A percentile compares a stretch with the other conserved stretches of the same genome.
These are phyloP conservation scores for Pyrenophora tritici-repentis DNA, from an alignment of 2,329 filamentous ascomycete genomes.

Conservation along the genomic window DNA sequence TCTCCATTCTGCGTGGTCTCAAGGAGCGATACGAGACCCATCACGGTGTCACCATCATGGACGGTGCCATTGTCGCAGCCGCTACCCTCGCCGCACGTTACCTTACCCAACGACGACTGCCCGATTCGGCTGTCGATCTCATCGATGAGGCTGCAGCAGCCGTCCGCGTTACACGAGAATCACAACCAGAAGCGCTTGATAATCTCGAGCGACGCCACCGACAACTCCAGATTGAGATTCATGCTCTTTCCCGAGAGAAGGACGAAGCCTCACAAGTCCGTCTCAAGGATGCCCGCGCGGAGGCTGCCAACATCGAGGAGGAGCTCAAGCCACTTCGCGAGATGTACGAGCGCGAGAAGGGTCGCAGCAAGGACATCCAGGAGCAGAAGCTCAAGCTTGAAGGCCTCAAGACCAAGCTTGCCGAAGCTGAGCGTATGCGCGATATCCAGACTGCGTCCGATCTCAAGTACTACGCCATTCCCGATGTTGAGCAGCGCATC, in stretches of 20 bases:
- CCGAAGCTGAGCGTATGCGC: constrained; percentile 86
- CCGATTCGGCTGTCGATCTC: constrained; percentile 94
- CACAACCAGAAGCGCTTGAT: constrained; percentile 93
- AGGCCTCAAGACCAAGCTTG: constrained; percentile 84
- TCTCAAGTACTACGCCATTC: constrained; percentile 95
- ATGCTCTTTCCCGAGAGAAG: constrained; percentile 90
- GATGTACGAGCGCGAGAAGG: constrained; percentile 94
- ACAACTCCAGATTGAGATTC: constrained; percentile 96
- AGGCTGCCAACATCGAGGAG: constrained; percentile 92
- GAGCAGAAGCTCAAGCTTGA: constrained; percentile 95
- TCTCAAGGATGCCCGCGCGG: constrained; percentile 80
- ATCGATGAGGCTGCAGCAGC: constrained; percentile 96
- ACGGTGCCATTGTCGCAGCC: constrained; percentile 87
- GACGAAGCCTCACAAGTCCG: constrained; percentile 89
- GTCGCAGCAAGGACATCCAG: constrained; percentile 88
- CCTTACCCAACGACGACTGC: constrained; percentile 85
- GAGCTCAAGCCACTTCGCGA: constrained; percentile 89
- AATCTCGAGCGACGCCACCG: constrained; percentile 87
- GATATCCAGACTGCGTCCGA: constrained; percentile 89
- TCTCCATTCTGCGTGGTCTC: constrained; percentile 96
- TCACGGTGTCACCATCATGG: constrained; percentile 95
- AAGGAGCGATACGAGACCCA: constrained; percentile 99
- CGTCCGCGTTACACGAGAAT: constrained; percentile 94
- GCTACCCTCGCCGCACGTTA: constrained; percentile 94
- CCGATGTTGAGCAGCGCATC: constrained; percentile 83